A percentile compares a stretch with the other conserved stretches of the same genome.
phyloP scores from a whole-genome alignment of 2,329 filamentous ascomycete species.

The Claviceps capensis region DNA sequence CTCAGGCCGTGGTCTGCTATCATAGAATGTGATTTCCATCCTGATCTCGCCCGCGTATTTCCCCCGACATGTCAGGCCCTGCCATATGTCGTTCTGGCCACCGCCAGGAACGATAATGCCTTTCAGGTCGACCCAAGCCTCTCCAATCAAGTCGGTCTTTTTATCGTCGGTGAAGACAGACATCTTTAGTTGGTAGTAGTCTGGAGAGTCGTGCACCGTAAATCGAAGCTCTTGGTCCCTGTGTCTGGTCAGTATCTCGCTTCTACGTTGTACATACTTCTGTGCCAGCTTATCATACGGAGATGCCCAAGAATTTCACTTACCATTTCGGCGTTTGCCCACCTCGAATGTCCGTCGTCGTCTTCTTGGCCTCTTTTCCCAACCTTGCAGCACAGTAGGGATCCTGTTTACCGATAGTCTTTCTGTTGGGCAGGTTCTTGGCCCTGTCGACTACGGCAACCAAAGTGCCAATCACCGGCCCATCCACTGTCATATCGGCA shows the following conservation, averaged over 20 bases:
- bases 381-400: constrained; percentile 89
- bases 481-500: constrained; percentile 85
- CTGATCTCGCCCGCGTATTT: constrained; percentile 94
- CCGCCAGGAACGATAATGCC: constrained; percentile 73
- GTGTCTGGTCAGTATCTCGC: constrained; percentile 8
- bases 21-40: constrained; percentile 94
- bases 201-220: constrained; percentile 86
- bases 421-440: constrained; percentile 92
- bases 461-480: constrained; percentile 83
- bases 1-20: constrained; percentile 69
- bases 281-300: too few relatives aligned
- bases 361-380: constrained; percentile 96
- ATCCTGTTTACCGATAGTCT: constrained; percentile 97
- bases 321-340: constrained; percentile 95
- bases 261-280: too few relatives aligned
- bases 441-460: constrained; percentile 86
- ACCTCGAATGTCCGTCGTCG: constrained; percentile 80
- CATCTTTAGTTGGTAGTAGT: constrained; percentile 91
- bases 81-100: constrained; percentile 91
- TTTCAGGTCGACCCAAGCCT: constrained; percentile 76
- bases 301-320: constrained; percentile 6
- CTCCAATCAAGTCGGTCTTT: constrained; percentile 90
- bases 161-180: constrained; percentile 98
- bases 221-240: constrained; percentile 98
- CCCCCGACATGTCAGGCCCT: constrained; percentile 71